These are phyloP conservation scores for Tylopilus balloui DNA, from an alignment of 768 basidiomycete species.

Conservation along the genomic window DNA sequence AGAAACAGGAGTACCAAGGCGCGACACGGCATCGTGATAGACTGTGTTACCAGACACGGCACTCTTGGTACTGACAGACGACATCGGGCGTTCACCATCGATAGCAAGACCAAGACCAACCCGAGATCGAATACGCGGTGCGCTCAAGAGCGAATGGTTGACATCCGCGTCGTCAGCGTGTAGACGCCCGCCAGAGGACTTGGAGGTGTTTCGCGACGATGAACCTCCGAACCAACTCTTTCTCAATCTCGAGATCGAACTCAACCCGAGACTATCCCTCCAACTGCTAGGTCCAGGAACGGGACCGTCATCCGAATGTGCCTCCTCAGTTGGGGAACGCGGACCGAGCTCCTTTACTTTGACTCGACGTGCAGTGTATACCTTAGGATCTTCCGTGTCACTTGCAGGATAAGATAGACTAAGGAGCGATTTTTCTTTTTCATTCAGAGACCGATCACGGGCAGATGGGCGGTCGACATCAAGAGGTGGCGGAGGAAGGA, in stretches of 20 bases:
- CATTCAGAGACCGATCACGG: conserved; percentile 26
- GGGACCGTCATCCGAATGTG: conserved; percentile 15
- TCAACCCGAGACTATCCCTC: conserved; percentile 41
- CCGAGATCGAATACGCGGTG: conserved; percentile 22
- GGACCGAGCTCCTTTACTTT: conserved; percentile 33
- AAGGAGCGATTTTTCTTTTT: conserved; percentile 33
- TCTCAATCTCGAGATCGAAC: conserved; percentile 46
- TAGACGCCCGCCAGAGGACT: conserved; percentile 22
- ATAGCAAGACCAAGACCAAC: conserved; percentile 35
- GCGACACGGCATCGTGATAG: conserved; percentile 59
- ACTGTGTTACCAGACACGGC: conserved; percentile 50
- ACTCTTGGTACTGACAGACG: conserved; percentile 53
- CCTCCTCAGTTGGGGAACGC: conserved; percentile 23
- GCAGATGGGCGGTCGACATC: conserved; percentile 29
- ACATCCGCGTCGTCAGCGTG: conserved; percentile 46
- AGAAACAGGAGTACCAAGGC: conserved; percentile 39
- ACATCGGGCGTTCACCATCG: conserved; percentile 51
- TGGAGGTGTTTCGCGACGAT: conserved; percentile 29
- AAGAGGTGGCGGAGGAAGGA: conserved; percentile 38
- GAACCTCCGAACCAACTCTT: conserved; percentile 55
- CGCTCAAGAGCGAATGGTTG: conserved; percentile 36
- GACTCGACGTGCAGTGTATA: conserved; percentile 38
- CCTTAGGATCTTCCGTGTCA: conserved; percentile 31
- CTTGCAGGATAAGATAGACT: conserved; percentile 32
- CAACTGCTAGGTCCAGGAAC: conserved; percentile 30